Percentiles rank a stretch among this genome's conserved stretches.
Conservation (phyloP, 495 filamentous ascomycete genomes). For the Glutinoglossum americanum region DNA sequence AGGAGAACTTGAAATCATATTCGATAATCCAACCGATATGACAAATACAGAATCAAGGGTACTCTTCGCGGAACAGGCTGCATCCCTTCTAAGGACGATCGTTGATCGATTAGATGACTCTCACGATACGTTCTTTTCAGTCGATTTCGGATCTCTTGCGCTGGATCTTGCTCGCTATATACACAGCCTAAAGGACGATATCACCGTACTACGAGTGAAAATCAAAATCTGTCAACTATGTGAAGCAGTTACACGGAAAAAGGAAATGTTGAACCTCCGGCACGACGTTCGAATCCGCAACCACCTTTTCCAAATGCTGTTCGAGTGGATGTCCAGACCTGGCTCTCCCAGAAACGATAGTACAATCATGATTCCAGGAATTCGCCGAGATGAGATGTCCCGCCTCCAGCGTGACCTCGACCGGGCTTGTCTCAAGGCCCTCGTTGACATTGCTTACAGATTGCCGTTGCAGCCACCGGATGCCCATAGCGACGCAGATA, state of each 20-base stretch:
- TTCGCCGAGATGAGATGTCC: constrained; percentile 26
- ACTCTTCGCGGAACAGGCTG: constrained; percentile 41
- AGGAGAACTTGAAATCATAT: constrained; percentile 34
- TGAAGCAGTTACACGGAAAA: constrained; percentile 39
- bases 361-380: constrained; percentile 5
- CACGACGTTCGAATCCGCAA: constrained; percentile 44
- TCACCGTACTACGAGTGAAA: constrained; percentile 33
- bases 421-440: constrained; percentile 34
- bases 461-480: constrained; percentile 41
- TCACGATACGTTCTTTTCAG: constrained; percentile 32
- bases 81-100: constrained; percentile 35
- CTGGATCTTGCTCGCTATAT: constrained; percentile 40
- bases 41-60: constrained; percentile 29
- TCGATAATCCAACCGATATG: constrained; percentile 29
- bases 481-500: constrained; percentile 34
- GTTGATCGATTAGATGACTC: constrained; percentile 37
- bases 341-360: constrained; percentile 18
- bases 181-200: constrained; percentile 25
- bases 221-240: constrained; percentile 44
- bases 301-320: constrained; percentile 39
- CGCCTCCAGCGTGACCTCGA: constrained; percentile 39
- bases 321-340: constrained; percentile 39
- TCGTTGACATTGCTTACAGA: constrained; percentile 39
- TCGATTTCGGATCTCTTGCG: constrained; percentile 36
- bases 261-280: constrained; percentile 40